phyloP scores from a whole-genome alignment of 495 filamentous ascomycete species.

The Darksidea phi region DNA sequence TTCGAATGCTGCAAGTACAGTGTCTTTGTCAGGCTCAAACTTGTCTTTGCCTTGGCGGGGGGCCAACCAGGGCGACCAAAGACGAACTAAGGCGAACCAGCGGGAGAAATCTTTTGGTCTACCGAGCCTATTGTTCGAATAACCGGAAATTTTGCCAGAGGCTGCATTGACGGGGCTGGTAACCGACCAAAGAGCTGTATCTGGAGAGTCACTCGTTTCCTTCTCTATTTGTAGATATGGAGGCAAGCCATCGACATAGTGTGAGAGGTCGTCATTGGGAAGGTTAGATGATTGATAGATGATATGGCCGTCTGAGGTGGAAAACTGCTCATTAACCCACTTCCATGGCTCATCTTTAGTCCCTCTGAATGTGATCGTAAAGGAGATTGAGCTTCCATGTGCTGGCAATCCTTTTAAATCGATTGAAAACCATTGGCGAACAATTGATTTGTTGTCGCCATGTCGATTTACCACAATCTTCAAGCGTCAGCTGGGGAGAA shows the following conservation, averaged over 20 bases:
- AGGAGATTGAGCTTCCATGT: slow-evolving; percentile 52
- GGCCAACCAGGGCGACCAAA: slow-evolving; percentile 81
- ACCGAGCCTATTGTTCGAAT: slow-evolving; percentile 60
- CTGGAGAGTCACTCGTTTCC: slow-evolving; percentile 63
- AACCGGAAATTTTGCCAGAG: slow-evolving; percentile 55
- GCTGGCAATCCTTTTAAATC: slow-evolving; percentile 36
- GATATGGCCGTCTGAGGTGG: slow-evolving; percentile 61
- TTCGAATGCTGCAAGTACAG: slow-evolving; percentile 77
- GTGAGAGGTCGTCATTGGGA: slow-evolving; percentile 48
- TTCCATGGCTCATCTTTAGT: slow-evolving; percentile 59
- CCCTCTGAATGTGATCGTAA: slow-evolving; percentile 74
- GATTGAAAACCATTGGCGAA: slow-evolving; percentile 45
- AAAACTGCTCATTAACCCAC: slow-evolving; percentile 69
- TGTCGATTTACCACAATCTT: slow-evolving; percentile 15
- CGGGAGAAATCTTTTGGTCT: slow-evolving; percentile 55
- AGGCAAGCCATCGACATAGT: slow-evolving; percentile 62
- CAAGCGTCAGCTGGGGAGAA: background rate
- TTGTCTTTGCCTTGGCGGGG: slow-evolving; percentile 73
- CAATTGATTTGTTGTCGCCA: slow-evolving; percentile 6
- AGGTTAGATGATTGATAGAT: slow-evolving; percentile 46
- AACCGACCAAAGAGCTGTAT: slow-evolving; percentile 70
- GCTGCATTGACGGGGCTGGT: slow-evolving; percentile 56
- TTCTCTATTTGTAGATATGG: slow-evolving; percentile 56
- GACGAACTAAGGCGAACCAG: slow-evolving; percentile 78
- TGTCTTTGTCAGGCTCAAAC: slow-evolving; percentile 71